These are phyloP conservation scores for Blastocystis sp. DNA, from an alignment of 352 stramenopile species.

Conservation along the genomic window DNA sequence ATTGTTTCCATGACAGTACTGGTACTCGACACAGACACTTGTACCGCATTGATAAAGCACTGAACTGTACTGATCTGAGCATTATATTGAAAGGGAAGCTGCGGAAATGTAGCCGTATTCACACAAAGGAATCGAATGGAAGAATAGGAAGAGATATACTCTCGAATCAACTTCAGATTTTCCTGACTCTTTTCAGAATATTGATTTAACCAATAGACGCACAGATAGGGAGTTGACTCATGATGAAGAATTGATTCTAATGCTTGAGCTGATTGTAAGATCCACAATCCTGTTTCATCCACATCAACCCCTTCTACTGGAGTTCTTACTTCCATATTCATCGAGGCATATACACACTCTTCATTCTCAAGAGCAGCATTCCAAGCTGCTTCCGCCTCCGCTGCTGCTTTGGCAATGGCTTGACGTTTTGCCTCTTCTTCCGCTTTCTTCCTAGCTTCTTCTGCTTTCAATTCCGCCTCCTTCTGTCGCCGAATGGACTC, in stretches of 20 bases:
- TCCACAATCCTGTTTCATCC: not conserved
- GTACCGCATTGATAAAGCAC: not conserved
- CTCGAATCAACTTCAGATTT: not conserved
- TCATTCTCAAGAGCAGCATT: not conserved
- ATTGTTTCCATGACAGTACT: not conserved
- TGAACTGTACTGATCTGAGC: not conserved
- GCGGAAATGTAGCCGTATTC: constrained; percentile 1
- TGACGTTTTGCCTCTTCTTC: constrained; percentile 11
- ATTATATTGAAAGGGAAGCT: constrained; percentile 1
- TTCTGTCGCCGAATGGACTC: constrained; percentile 2
- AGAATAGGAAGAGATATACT: not conserved
- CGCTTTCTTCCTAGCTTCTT: not conserved
- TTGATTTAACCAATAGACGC: constrained; percentile 4
- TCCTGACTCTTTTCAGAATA: not conserved
- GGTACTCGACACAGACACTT: not conserved
- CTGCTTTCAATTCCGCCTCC: not conserved
- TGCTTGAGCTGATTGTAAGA: not conserved
- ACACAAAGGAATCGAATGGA: not conserved
- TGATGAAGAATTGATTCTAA: not conserved
- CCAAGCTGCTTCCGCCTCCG: not conserved
- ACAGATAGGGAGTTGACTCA: not conserved
- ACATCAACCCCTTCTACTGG: not conserved
- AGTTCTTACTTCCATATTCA: not conserved
- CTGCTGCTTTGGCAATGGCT: not conserved
- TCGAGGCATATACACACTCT: not conserved